Conservation (phyloP, 2,329 filamentous ascomycete genomes). For the Xylariaceae sp. region DNA sequence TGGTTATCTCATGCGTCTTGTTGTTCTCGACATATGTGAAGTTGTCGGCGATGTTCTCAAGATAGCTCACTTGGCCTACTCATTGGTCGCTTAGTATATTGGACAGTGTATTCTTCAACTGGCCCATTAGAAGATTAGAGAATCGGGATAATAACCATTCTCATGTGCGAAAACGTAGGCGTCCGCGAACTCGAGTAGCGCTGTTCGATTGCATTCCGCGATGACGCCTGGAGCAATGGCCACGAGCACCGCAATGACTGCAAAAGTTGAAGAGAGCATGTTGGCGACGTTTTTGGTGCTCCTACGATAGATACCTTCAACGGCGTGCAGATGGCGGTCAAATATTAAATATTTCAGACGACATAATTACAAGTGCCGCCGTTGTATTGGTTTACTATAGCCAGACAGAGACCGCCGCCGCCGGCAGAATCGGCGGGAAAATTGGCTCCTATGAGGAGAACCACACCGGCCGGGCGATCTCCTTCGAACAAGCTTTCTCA, state of each 20-base stretch:
- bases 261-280: conserved; percentile 15
- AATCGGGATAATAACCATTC: conserved; percentile 17
- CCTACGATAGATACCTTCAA: not conserved
- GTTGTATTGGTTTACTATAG: conserved; percentile 11
- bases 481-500: not conserved
- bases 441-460: conserved; percentile 15
- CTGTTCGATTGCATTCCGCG: conserved; percentile 26
- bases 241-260: conserved; percentile 8
- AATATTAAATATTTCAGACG: conserved; percentile 2
- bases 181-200: conserved; percentile 28
- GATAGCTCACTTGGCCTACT: conserved; percentile 26
- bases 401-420: conserved; percentile 13
- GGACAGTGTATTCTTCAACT: too few species aligned
- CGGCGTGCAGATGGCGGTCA: too few species aligned
- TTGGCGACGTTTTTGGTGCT: not conserved
- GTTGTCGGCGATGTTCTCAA: conserved; percentile 31
- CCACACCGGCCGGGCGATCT: conserved; percentile 1
- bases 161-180: conserved; percentile 30
- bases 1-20: conserved; percentile 37
- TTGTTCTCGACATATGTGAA: conserved; percentile 43
- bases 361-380: conserved; percentile 21
- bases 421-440: conserved; percentile 33
- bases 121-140: too few species aligned
- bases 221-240: conserved; percentile 4
- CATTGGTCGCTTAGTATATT: conserved; percentile 8